Conservation (phyloP, 495 filamentous ascomycete species). For the Amniculicola lignicola region DNA sequence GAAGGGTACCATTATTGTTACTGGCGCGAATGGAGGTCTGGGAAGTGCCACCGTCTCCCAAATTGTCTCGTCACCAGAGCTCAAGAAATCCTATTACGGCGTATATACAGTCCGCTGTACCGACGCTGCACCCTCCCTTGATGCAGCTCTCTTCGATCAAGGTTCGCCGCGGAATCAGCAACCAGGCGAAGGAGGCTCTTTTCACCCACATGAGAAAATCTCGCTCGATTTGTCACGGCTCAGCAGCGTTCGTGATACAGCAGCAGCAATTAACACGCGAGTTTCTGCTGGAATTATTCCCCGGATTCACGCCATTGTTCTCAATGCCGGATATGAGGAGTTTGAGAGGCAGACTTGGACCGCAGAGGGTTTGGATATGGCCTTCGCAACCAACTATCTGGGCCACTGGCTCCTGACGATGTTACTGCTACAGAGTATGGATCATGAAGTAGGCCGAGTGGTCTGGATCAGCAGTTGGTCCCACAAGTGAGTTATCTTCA, state of each 20-base stretch:
- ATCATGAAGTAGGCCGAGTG: constrained; percentile 4
- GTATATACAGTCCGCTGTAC: constrained; percentile 2
- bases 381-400: constrained; percentile 9
- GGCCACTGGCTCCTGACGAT: constrained; percentile 13
- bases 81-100: background rate
- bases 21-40: constrained; percentile 10
- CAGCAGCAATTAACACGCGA: constrained; percentile 2
- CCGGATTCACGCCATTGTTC: constrained; percentile 5
- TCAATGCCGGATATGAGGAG: constrained; percentile 12
- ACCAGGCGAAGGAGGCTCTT: background rate
- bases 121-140: background rate
- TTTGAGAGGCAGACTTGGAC: constrained; percentile 10
- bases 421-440: constrained; percentile 14
- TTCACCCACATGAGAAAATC: constrained; percentile 4
- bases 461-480: constrained; percentile 2
- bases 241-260: background rate
- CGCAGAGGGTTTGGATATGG: constrained; percentile 6
- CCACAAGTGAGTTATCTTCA: constrained; percentile 7
- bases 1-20: constrained; percentile 7
- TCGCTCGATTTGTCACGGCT: constrained; percentile 6
- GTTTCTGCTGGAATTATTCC: constrained; percentile 5
- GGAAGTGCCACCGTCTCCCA: background rate
- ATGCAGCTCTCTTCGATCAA: background rate
- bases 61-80: background rate
- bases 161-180: background rate